Conservation (phyloP, 1,284 basidiomycete species). For the Cystobasidium slooffiae region DNA sequence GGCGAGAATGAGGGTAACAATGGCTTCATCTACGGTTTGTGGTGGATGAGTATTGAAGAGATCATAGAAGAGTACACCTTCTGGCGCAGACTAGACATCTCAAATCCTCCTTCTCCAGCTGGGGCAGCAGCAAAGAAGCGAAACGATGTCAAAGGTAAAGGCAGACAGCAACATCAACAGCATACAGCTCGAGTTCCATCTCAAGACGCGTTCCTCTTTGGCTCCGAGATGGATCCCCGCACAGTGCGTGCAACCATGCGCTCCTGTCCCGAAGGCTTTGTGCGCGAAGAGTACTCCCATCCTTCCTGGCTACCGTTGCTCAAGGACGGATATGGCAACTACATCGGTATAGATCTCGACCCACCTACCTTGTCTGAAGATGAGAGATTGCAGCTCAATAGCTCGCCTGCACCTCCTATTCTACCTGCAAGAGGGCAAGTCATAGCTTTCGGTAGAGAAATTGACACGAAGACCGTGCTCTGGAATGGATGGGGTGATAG, state of each 20-base stretch:
- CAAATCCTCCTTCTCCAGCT: slow-evolving; percentile 30
- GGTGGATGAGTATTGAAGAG: slow-evolving; percentile 70
- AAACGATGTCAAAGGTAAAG: slow-evolving; percentile 38
- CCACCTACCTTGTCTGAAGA: slow-evolving; percentile 60
- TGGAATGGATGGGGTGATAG: slow-evolving; percentile 67
- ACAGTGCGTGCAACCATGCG: slow-evolving; percentile 65
- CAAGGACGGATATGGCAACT: slow-evolving; percentile 92
- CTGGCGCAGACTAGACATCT: slow-evolving; percentile 81
- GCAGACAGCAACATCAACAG: slow-evolving; percentile 20
- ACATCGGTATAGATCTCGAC: slow-evolving; percentile 92
- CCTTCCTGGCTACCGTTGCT: slow-evolving; percentile 95
- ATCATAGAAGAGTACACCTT: slow-evolving; percentile 91
- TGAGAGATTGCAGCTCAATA: slow-evolving; percentile 25
- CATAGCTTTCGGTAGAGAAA: slow-evolving; percentile 95
- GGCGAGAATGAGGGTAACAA: slow-evolving; percentile 34
- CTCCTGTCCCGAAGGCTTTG: slow-evolving; percentile 88
- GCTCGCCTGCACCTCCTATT: slow-evolving; percentile 28
- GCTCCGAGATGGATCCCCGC: slow-evolving; percentile 22
- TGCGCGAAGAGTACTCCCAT: slow-evolving; percentile 86
- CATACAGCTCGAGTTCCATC: slow-evolving; percentile 33
- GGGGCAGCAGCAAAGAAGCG: slow-evolving; percentile 61
- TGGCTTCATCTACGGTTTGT: slow-evolving; percentile 54
- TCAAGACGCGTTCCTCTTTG: slow-evolving; percentile 38
- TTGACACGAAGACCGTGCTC: slow-evolving; percentile 95
- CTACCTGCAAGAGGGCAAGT: slow-evolving; percentile 72